Conservation (phyloP, 441 rosid genomes). For the Mallotus japonicus region DNA sequence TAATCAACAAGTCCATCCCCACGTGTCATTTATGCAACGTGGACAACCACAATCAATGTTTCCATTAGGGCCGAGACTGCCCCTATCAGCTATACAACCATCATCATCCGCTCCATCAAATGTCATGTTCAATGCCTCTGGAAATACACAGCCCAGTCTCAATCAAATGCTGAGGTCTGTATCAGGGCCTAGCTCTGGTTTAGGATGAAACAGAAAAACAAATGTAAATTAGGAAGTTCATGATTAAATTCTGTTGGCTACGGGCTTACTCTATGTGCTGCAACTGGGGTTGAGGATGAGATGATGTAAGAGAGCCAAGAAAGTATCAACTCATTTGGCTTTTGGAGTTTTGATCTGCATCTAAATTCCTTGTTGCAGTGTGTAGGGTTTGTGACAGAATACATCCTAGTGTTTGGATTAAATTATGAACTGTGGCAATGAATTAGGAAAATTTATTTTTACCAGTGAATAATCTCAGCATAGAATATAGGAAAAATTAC, state of each 20-base stretch:
- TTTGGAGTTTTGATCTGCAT: conserved; percentile 4
- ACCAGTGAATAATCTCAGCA: conserved; percentile 17
- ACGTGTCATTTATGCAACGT: conserved; percentile 74
- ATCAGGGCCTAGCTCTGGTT: conserved; percentile 66
- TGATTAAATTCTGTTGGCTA: conserved; percentile 8
- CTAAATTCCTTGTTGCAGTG: conserved; percentile 11
- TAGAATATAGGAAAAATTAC: conserved; percentile 10
- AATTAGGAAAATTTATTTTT: conserved; percentile 20
- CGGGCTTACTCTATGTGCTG: conserved; percentile 22
- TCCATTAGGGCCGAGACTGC: conserved; percentile 71
- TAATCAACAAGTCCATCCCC: conserved; percentile 61
- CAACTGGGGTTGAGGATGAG: background rate
- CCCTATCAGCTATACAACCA: conserved; percentile 66
- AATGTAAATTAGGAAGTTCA: conserved; percentile 13
- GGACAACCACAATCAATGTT: conserved; percentile 49
- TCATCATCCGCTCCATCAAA: conserved; percentile 64
- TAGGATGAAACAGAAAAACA: conserved; percentile 37
- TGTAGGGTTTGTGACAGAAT: conserved; percentile 30
- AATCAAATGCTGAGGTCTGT: conserved; percentile 61
- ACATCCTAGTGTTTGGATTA: conserved; percentile 10
- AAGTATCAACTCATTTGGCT: conserved; percentile 2
- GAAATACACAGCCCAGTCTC: conserved; percentile 54
- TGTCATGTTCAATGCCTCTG: conserved; percentile 52
- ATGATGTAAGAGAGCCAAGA: conserved; percentile 11
- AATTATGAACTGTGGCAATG: conserved; percentile 20